Base-by-base conservation (phyloP, 1,284 basidiomycete genomes). In the Tilletia indica region DNA sequence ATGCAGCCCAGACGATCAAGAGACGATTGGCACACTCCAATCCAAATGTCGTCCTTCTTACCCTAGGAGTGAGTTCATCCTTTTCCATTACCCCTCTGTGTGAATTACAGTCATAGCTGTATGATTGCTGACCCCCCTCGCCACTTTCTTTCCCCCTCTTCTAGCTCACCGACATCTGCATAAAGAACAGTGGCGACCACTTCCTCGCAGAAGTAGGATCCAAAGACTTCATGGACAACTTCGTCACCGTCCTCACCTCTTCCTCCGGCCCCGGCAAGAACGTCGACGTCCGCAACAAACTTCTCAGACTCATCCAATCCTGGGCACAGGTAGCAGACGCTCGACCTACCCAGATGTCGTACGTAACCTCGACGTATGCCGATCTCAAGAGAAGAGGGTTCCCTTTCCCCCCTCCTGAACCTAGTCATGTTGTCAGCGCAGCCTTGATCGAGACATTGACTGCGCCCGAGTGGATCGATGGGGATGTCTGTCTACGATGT, bases 141-240 rank as follows among this genome's bases (percentile, higher is more conserved):
- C 42, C 14, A 14, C 42, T 45, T 45, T n/a, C 64, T 64, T 66
- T 11, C 56, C 70, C 75, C 51, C 68, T 79, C 12, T 58, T 78
- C 66, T 48, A 74, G 70, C 73, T 98, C 68, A 91, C 93, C 68
- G 97, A 99, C 86, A 89, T 91, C 12, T 97, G 94, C 80, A 89
- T 99, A 85, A 99, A 99, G 90, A 99, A 99, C 81, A 94, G 94
- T 11, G 97, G 97, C 0, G 94, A 97, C 77, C 90, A 90, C 70
- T 99, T 99, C 81, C 86, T 99, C 3, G 73, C 75, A 31, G 73
- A 82, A 67, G 79, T 83, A 3, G 79, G 79, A 2, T 93, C 93
- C 14, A 89, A 92, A 73, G 94, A 97, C 83, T 96, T 98, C 83
- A 91, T 96, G 85, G 95, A 98, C 85, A 93, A 94, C 77, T 88